A percentile compares a stretch with the other conserved stretches of the same genome.
These are phyloP conservation scores for Anethum foeniculum DNA, from an alignment of 140 eudicot species.

Conservation along the genomic window DNA sequence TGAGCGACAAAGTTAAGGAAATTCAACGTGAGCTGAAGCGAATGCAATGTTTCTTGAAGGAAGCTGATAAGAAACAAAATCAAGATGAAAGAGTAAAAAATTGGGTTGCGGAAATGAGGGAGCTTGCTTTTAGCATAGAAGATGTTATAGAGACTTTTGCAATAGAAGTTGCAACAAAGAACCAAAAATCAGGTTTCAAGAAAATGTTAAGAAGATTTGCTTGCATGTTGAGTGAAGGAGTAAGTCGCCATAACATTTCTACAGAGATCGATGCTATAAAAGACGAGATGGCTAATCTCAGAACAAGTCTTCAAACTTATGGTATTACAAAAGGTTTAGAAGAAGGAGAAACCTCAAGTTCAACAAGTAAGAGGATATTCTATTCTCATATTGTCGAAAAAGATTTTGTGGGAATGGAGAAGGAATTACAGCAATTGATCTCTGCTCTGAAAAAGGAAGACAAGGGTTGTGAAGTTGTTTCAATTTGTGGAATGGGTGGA, in stretches of 20 bases:
- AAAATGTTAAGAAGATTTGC: background rate
- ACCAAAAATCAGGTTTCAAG: background rate
- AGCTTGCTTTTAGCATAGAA: background rate
- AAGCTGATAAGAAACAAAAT: background rate
- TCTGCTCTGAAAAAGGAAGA: background rate
- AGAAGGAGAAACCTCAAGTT: constrained; percentile 1
- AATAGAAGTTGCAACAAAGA: background rate
- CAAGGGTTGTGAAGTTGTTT: background rate
- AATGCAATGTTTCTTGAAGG: constrained; percentile 1
- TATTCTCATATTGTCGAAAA: constrained; percentile 13
- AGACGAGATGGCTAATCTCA: background rate
- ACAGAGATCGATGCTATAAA: background rate
- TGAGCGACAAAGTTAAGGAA: background rate
- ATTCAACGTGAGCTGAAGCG: background rate
- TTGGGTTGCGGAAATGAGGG: background rate
- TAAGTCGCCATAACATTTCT: background rate
- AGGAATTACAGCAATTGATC: background rate
- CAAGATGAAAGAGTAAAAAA: background rate
- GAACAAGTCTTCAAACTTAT: constrained; percentile 4
- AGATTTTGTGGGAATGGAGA: constrained; percentile 8
- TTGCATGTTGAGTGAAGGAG: background rate
- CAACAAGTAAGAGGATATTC: background rate
- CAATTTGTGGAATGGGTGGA: constrained; percentile 19
- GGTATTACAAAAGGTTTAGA: constrained; percentile 5
- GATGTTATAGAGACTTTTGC: constrained; percentile 3